phyloP scores from a whole-genome alignment of 2,329 filamentous ascomycete genomes.

The Penicillium expansum region DNA sequence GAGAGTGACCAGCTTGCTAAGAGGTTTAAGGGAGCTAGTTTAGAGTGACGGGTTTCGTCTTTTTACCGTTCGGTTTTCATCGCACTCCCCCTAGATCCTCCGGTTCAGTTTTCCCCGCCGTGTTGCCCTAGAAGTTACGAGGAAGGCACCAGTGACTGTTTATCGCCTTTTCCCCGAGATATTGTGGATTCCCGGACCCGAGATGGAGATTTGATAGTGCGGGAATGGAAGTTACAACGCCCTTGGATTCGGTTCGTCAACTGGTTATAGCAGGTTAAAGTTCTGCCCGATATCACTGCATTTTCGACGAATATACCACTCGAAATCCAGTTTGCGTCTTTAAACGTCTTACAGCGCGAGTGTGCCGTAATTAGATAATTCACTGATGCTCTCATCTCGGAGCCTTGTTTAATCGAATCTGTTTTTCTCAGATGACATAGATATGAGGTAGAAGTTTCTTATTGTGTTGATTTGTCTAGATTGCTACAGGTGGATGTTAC shows the following conservation, averaged over 20 bases:
- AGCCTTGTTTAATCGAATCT: not conserved
- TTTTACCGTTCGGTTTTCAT: conserved; percentile 10
- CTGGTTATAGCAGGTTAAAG: not conserved
- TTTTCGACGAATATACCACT: not conserved
- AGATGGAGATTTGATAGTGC: not conserved
- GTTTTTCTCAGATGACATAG: not conserved
- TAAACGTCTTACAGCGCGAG: not conserved
- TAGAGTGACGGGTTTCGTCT: conserved; percentile 39
- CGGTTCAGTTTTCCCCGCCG: not conserved
- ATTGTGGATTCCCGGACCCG: not conserved
- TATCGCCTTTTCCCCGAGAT: not conserved
- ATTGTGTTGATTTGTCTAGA: not conserved
- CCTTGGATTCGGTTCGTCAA: not conserved
- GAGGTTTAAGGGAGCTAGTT: conserved; percentile 62
- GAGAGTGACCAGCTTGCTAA: conserved; percentile 63
- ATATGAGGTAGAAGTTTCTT: not conserved
- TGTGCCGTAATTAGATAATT: not conserved
- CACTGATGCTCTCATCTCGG: not conserved
- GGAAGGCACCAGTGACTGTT: not conserved
- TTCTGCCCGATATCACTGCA: not conserved
- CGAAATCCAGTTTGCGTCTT: not conserved
- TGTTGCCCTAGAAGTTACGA: not conserved
- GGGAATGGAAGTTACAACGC: not conserved
- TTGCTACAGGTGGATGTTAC: not conserved
- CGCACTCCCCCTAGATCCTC: not conserved